A percentile compares a stretch with the other conserved stretches of the same genome.
Conservation (phyloP, 805 yeast genomes). For the Kluyveromyces starmeri region DNA sequence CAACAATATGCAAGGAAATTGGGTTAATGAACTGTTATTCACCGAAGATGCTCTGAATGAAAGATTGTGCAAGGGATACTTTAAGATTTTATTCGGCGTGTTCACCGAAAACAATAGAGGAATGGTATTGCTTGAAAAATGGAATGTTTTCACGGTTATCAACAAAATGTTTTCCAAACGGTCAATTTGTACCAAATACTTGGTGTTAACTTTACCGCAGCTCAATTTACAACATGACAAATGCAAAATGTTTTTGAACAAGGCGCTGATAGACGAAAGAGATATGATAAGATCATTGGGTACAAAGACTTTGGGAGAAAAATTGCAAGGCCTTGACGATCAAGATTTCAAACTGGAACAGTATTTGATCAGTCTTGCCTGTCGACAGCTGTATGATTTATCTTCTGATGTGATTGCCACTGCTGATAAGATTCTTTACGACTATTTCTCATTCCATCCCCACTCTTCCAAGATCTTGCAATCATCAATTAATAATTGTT, state of each 20-base stretch:
- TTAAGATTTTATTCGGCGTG: conserved; percentile 61
- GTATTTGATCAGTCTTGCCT: conserved; percentile 38
- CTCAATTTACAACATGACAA: conserved; percentile 57
- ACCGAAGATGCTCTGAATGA: conserved; percentile 47
- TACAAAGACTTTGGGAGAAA: conserved; percentile 40
- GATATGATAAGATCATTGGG: conserved; percentile 45
- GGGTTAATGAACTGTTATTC: conserved; percentile 55
- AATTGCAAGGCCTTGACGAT: conserved; percentile 13
- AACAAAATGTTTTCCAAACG: conserved; percentile 56
- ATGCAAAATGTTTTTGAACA: conserved; percentile 54
- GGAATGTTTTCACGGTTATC: conserved; percentile 78
- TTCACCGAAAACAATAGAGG: conserved; percentile 57
- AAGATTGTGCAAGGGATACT: conserved; percentile 69
- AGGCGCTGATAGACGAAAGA: conserved; percentile 52
- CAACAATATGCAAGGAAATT: conserved; percentile 28
- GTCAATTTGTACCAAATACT: conserved; percentile 44
- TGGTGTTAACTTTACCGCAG: conserved; percentile 48
- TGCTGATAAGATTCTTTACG: conserved; percentile 48
- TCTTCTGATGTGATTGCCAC: conserved; percentile 44
- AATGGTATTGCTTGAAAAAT: conserved; percentile 56
- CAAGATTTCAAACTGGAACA: conserved; percentile 6
- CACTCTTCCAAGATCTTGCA: conserved; percentile 26
- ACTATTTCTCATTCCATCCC: conserved; percentile 39
- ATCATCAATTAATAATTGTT: conserved; percentile 20
- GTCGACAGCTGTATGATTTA: conserved; percentile 63